Percentiles rank a stretch among this genome's conserved stretches.
Conservation (phyloP, 805 yeast species). For the Cyberlindnera japonica region DNA sequence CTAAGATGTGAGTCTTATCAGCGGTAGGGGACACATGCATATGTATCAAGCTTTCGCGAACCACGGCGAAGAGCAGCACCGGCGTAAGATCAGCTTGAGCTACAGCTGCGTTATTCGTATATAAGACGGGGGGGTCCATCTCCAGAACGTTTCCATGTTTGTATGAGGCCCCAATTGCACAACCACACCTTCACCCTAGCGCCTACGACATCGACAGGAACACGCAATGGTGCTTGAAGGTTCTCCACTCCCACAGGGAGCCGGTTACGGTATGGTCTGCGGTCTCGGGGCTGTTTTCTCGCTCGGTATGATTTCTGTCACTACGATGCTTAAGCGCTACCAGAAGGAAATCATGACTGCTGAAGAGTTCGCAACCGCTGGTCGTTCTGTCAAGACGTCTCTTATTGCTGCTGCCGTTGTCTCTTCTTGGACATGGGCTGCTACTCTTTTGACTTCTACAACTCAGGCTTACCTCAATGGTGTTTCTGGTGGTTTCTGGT, state of each 20-base stretch:
- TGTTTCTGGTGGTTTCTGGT: conserved; percentile 61
- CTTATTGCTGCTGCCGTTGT: conserved; percentile 88
- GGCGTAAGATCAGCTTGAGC: background rate
- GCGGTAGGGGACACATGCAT: conserved; percentile 2
- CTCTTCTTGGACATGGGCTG: conserved; percentile 94
- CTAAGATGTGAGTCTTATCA: background rate
- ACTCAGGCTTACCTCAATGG: conserved; percentile 79
- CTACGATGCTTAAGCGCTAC: conserved; percentile 68
- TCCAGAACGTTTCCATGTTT: background rate
- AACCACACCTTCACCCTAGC: background rate
- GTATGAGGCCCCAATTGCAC: too few relatives aligned
- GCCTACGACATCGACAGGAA: background rate
- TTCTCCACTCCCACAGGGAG: conserved; percentile 53
- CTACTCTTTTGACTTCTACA: conserved; percentile 69
- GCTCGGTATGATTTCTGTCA: conserved; percentile 72
- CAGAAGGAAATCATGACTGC: conserved; percentile 86
- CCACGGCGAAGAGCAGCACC: background rate
- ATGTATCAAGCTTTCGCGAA: background rate
- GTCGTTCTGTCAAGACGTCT: conserved; percentile 81
- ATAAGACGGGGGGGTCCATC: background rate
- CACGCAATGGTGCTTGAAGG: conserved; percentile 14
- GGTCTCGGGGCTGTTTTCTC: conserved; percentile 85
- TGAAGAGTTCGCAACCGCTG: conserved; percentile 92
- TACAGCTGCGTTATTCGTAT: background rate
- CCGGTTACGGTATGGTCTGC: conserved; percentile 83